Conservation (phyloP, 805 yeast genomes). For the Saturnispora zaruensis region DNA sequence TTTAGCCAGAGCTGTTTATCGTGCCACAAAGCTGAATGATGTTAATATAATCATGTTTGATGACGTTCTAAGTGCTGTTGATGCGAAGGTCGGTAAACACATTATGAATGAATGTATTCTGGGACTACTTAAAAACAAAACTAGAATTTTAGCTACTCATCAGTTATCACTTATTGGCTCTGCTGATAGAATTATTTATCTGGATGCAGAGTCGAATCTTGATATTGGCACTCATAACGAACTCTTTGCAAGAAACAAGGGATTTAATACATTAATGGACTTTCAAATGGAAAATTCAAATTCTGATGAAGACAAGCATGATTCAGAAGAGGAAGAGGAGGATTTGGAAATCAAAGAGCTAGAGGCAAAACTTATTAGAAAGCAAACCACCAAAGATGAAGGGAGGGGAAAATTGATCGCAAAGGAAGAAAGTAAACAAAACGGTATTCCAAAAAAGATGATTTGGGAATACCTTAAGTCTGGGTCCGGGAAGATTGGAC, state of each 20-base stretch:
- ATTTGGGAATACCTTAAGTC: constrained; percentile 42
- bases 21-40: constrained; percentile 29
- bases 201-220: constrained; percentile 54
- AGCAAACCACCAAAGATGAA: constrained; percentile 22
- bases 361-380: constrained; percentile 18
- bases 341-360: constrained; percentile 21
- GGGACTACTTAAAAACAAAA: constrained; percentile 46
- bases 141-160: constrained; percentile 75
- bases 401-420: constrained; percentile 26
- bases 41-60: constrained; percentile 63
- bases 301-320: not conserved
- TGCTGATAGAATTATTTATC: constrained; percentile 61
- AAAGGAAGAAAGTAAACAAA: constrained; percentile 26
- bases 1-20: constrained; percentile 70
- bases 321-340: constrained; percentile 17
- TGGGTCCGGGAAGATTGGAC: constrained; percentile 45
- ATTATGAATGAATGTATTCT: constrained; percentile 61
- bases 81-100: constrained; percentile 78
- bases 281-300: constrained; percentile 19
- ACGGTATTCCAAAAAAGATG: constrained; percentile 36
- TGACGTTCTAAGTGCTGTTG: constrained; percentile 79
- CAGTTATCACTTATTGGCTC: constrained; percentile 59
- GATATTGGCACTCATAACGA: constrained; percentile 55
- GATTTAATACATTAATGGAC: constrained; percentile 45
- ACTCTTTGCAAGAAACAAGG: constrained; percentile 34